Evolutionary conservation across 2,329 filamentous ascomycete species (phyloP), one percentile per base, ranked within the genome.

Genomic region (Ophiostoma ulmi): DNA sequence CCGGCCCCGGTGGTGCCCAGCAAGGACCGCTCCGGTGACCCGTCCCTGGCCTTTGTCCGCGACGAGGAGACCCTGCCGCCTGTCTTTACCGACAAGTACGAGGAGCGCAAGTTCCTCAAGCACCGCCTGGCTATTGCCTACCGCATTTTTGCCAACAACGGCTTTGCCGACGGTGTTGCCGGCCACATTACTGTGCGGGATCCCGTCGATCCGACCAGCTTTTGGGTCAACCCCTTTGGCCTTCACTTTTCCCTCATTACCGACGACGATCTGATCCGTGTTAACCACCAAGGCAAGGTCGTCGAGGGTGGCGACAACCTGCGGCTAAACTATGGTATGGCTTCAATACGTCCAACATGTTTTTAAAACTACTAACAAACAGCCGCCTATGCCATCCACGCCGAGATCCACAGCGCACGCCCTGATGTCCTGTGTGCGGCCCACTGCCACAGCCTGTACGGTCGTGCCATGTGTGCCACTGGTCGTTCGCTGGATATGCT

Each of bases 181-280:
- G 87, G 88, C 1, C 87, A 90, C 77, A 89, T 90, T 71, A 82
- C 79, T 10, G 84, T 89, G 0, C 81, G 87, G 17, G 87, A 89
- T 74, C 87, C 87, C 0, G 85, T 87, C 74, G 78, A 83, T 72
- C 77, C 79, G 0, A 80, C 86, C 73, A 81, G 80, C 2, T 88
- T 88, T 77, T 89, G 87, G 87, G 88, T 86, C 69, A 89, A 89
- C 75, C 86, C 86, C 0, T 80, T 88, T 0, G 85, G 83, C 10
- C 80, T 80, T 55, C 86, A 89, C 76, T 89, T 88, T 75, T 86
- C 81, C 4, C 76, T 86, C 72, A 81, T 89, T 71, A 86, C 84
- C 71, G 84, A 85, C 0, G 81, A 79, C 1, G 87, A 88, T 75
- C 84, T 89, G 82, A 83, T 89, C 36, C 80, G 86, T 26, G 80